phyloP scores from a whole-genome alignment of 2,329 filamentous ascomycete species.

The Talaromyces islandicus region DNA sequence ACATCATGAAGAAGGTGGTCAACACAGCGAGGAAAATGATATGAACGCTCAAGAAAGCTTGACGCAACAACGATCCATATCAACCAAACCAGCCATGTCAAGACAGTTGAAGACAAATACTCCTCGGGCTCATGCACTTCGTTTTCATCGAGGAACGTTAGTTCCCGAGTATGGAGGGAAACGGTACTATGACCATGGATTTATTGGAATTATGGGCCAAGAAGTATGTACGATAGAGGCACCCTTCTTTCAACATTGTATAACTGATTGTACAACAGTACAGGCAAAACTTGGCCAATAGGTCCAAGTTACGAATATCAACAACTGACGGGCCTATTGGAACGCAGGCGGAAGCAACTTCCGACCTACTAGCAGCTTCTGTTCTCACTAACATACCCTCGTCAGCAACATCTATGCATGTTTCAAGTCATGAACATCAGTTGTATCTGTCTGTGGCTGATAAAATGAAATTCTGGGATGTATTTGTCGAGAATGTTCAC shows the following conservation, averaged over 20 bases:
- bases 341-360: not conserved
- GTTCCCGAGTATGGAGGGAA: not conserved
- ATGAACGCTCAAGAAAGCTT: not conserved
- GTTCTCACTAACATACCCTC: not conserved
- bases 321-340: too few species aligned
- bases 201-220: constrained; percentile 2
- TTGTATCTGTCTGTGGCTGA: not conserved
- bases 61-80: not conserved
- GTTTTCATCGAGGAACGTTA: not conserved
- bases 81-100: not conserved
- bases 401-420: not conserved
- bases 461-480: not conserved
- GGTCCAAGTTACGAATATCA: not conserved
- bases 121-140: not conserved
- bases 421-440: not conserved
- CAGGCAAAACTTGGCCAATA: not conserved
- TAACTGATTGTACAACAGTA: not conserved
- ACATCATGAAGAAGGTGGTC: not conserved
- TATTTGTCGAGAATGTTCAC: constrained; percentile 1
- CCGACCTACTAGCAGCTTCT: not conserved
- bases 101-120: not conserved
- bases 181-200: constrained; percentile 2
- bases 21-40: not conserved
- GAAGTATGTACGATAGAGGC: not conserved
- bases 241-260: not conserved